phyloP scores from a whole-genome alignment of 345 rosid genomes.

The Hevea brasiliensis region DNA sequence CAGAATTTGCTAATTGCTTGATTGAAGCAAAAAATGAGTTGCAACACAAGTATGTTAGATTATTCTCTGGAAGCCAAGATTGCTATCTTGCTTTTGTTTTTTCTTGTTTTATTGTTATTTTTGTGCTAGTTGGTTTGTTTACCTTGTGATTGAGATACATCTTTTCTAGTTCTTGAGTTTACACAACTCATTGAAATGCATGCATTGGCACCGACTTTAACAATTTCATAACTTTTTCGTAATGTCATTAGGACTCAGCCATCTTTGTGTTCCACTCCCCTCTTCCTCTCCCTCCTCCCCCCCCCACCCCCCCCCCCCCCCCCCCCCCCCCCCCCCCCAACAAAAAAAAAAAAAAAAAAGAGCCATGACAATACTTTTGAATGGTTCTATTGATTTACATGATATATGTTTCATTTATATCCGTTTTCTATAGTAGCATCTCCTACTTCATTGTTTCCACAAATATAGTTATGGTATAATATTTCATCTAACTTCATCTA shows the following conservation, averaged over 20 bases:
- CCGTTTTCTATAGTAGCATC: background rate
- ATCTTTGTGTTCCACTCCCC: too few species aligned
- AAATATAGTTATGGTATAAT: background rate
- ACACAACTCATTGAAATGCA: background rate
- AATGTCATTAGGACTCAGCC: background rate
- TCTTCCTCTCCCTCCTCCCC: too few species aligned
- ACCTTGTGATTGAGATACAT: background rate
- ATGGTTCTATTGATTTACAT: background rate
- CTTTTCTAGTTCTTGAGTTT: background rate
- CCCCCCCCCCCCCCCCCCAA: too few species aligned
- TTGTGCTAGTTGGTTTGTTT: background rate
- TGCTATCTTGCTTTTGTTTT: background rate
- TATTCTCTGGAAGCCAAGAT: constrained; percentile 7
- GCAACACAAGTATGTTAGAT: constrained; percentile 70
- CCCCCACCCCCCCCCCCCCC: too few species aligned
- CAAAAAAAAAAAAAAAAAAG: too few species aligned
- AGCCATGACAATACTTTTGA: background rate
- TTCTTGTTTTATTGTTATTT: background rate
- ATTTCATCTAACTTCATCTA: constrained; percentile 12
- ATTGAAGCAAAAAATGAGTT: constrained; percentile 71
- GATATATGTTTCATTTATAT: background rate
- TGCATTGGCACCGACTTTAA: background rate
- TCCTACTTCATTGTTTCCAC: background rate
- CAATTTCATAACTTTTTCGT: too few species aligned
- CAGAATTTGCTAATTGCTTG: constrained; percentile 82